Conservation (phyloP, 139 green algal genomes). For the Monoraphidium neglectum region DNA sequence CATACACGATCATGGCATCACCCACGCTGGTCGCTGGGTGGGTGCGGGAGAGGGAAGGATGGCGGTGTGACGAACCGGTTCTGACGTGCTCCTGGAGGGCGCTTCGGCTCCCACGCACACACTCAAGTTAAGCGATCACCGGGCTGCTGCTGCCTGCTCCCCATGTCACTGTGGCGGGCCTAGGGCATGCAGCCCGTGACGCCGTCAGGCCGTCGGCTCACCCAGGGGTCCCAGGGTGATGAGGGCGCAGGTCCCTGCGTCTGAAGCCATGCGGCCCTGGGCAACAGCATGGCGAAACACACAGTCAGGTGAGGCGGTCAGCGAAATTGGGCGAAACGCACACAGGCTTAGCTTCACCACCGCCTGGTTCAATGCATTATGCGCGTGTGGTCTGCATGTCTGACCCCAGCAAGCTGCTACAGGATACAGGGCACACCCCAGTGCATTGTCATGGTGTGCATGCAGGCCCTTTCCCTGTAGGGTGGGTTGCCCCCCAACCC, state of each 20-base stretch:
- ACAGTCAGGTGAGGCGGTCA: too few relatives aligned
- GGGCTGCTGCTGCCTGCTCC: neutral
- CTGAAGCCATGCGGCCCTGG: neutral
- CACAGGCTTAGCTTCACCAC: too few relatives aligned
- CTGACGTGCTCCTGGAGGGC: neutral
- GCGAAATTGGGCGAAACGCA: too few relatives aligned
- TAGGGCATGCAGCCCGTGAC: neutral
- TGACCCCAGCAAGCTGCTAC: neutral
- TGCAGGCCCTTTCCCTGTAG: neutral
- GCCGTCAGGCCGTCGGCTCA: too few relatives aligned
- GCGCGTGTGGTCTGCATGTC: too few relatives aligned
- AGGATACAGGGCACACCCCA: neutral
- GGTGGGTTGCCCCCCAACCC: neutral
- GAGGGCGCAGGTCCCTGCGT: slow-evolving; percentile 37
- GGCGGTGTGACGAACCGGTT: neutral
- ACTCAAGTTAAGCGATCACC: neutral
- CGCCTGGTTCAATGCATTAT: too few relatives aligned
- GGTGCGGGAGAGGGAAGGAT: neutral
- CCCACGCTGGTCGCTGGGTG: slow-evolving; percentile 33
- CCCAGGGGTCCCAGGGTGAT: slow-evolving; percentile 52
- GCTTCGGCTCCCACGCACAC: slow-evolving; percentile 1
- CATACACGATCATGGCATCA: slow-evolving; percentile 47
- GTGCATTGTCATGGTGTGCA: neutral
- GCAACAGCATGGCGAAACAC: too few relatives aligned
- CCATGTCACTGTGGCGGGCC: neutral